Percentiles rank a stretch among this genome's conserved stretches.
Conservation (phyloP, 2,329 filamentous ascomycete species). For the Thermomyces lanuginosus region DNA sequence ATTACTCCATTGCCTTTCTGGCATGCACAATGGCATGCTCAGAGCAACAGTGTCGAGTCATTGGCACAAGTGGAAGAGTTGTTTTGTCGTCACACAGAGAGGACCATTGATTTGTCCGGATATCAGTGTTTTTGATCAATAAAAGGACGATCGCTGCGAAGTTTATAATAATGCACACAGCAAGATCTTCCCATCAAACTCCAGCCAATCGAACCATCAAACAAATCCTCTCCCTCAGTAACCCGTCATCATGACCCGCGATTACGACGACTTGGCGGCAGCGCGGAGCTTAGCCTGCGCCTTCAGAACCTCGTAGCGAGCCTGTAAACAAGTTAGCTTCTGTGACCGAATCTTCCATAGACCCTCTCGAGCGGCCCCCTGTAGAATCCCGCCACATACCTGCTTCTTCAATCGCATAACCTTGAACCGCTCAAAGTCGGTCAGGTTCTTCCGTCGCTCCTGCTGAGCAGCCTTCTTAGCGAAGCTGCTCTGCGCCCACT, state of each 20-base stretch:
- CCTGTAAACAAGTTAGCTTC: constrained; percentile 27
- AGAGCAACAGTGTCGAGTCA: constrained; percentile 7
- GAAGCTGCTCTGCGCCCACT: constrained; percentile 84
- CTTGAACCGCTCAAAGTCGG: constrained; percentile 99
- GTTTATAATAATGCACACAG: constrained; percentile 24
- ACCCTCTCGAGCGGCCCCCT: neutral
- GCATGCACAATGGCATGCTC: constrained; percentile 8
- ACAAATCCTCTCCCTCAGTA: constrained; percentile 28
- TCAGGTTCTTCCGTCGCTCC: constrained; percentile 75
- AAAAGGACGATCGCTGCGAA: constrained; percentile 20
- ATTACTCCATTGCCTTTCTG: constrained; percentile 6
- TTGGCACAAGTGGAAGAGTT: constrained; percentile 7
- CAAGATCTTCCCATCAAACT: constrained; percentile 20
- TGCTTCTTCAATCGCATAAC: constrained; percentile 99
- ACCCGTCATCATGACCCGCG: constrained; percentile 24
- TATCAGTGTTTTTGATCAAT: constrained; percentile 28
- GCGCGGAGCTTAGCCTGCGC: constrained; percentile 84
- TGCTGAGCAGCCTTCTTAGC: constrained; percentile 82
- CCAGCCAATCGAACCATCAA: constrained; percentile 18
- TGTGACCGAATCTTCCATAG: neutral
- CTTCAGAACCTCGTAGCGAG: constrained; percentile 94
- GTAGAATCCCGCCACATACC: constrained; percentile 37
- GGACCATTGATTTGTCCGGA: constrained; percentile 12
- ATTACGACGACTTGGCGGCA: constrained; percentile 48
- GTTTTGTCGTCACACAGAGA: constrained; percentile 8